phyloP scores from a whole-genome alignment of 148 eudicot species.

The Rhododendron molle region DNA sequence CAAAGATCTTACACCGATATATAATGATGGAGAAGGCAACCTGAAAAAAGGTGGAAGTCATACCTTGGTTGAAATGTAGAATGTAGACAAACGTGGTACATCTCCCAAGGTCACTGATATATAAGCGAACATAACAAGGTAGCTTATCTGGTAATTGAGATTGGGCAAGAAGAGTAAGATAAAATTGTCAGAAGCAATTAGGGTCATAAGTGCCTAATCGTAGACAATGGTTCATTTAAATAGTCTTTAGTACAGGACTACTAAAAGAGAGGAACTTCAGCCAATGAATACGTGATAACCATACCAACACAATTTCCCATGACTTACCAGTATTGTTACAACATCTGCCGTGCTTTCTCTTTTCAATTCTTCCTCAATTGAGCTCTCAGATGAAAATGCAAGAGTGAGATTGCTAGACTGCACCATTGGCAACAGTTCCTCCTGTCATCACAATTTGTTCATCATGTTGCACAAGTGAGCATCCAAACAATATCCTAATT shows the following conservation, averaged over 20 bases:
- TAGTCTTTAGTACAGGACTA: background rate
- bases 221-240: background rate
- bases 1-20: background rate
- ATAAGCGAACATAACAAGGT: conserved; percentile 99
- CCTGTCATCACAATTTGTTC: conserved; percentile 38
- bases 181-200: background rate
- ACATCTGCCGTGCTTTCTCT: conserved; percentile 99
- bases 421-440: conserved; percentile 85
- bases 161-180: background rate
- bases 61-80: conserved; percentile 88
- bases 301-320: background rate
- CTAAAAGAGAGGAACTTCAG: background rate
- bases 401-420: conserved; percentile 73
- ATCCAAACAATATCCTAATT: background rate
- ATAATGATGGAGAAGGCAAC: background rate
- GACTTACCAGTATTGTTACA: conserved; percentile 77
- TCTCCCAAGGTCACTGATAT: conserved; percentile 96
- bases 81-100: conserved; percentile 62
- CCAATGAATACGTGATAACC: background rate
- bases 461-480: background rate
- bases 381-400: conserved; percentile 95
- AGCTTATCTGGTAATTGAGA: conserved; percentile 69
- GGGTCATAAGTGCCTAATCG: background rate
- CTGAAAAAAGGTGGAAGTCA: conserved; percentile 7
- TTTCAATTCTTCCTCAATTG: conserved; percentile 95